Conservation (phyloP, 192 early-diverging fungal genomes). For the Backusella australiensis region DNA sequence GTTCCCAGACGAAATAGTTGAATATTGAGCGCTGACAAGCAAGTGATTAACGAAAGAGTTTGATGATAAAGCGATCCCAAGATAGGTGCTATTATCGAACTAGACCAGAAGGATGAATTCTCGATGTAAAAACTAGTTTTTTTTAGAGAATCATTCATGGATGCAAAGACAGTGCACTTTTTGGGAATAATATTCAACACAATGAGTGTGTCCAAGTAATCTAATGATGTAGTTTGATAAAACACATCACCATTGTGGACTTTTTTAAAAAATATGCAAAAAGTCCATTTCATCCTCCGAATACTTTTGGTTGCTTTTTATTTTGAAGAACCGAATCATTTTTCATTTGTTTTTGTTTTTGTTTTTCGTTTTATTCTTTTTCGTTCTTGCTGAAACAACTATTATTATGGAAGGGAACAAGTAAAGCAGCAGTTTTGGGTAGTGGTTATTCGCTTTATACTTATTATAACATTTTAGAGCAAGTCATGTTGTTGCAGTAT, state of each 20-base stretch:
- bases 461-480: neutral
- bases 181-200: too few relatives aligned
- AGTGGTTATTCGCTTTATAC: neutral
- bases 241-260: neutral
- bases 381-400: neutral
- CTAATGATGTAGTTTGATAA: too few relatives aligned
- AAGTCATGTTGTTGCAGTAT: conserved; percentile 44
- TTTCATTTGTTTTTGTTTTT: neutral
- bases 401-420: neutral
- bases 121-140: neutral
- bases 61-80: neutral
- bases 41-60: neutral
- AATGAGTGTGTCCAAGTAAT: too few relatives aligned
- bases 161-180: too few relatives aligned
- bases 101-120: neutral
- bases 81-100: neutral
- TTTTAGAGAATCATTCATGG: too few relatives aligned
- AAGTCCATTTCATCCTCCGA: neutral
- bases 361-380: neutral
- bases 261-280: neutral
- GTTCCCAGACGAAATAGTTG: too few relatives aligned
- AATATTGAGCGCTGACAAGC: neutral
- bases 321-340: neutral
- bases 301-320: neutral
- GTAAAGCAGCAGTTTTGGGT: neutral